Percentiles rank a stretch among this genome's conserved stretches.
These are phyloP conservation scores for Lentinula sp. DNA, from an alignment of 768 basidiomycete species.

Conservation along the genomic window DNA sequence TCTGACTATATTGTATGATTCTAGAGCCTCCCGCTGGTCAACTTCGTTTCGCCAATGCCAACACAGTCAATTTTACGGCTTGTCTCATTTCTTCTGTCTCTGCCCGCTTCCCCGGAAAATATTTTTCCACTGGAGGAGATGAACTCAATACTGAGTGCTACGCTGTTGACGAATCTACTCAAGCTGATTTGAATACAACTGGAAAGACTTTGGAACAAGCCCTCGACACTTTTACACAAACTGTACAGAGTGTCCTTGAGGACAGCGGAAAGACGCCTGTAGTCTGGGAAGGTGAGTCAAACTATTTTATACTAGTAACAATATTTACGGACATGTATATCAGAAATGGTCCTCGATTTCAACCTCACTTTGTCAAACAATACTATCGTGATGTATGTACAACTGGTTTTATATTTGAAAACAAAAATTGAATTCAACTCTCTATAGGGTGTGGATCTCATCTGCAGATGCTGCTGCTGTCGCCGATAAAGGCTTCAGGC, in stretches of 20 bases:
- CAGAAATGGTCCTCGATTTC: conserved; percentile 63
- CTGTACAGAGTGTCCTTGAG: conserved; percentile 51
- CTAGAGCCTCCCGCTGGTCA: conserved; percentile 78
- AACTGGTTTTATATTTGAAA: neutral
- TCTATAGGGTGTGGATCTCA: conserved; percentile 66
- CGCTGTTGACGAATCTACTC: conserved; percentile 51
- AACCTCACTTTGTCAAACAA: conserved; percentile 41
- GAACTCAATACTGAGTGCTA: conserved; percentile 73
- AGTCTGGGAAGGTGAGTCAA: conserved; percentile 66
- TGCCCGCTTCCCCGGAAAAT: conserved; percentile 42
- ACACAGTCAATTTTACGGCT: conserved; percentile 54
- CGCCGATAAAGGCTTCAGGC: conserved; percentile 48
- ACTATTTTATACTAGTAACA: neutral
- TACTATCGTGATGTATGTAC: conserved; percentile 50
- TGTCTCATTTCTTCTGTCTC: conserved; percentile 50
- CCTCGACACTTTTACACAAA: conserved; percentile 53
- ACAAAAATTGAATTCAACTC: neutral
- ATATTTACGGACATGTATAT: neutral
- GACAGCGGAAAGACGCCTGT: conserved; percentile 65
- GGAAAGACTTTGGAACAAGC: conserved; percentile 59
- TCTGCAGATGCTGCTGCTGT: conserved; percentile 55
- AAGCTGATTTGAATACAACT: conserved; percentile 40
- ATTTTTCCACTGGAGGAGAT: conserved; percentile 81
- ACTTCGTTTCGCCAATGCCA: conserved; percentile 60
- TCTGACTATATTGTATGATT: neutral